Conservation (phyloP, 257 asterid genomes). For the Oldenlandia corymbosa region DNA sequence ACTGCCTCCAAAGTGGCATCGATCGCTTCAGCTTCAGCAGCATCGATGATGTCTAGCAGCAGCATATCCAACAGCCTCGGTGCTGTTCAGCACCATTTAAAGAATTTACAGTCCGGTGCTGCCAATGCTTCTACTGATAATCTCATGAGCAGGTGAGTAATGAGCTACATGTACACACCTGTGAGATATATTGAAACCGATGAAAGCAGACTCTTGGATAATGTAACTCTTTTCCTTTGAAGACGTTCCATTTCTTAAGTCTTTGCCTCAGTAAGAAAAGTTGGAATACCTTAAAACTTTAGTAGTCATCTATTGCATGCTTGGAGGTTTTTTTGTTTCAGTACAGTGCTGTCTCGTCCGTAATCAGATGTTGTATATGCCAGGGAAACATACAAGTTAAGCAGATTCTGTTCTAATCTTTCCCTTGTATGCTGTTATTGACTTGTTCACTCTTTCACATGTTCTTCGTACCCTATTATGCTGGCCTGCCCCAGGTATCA, state of each 20-base stretch:
- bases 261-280: background rate
- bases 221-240: background rate
- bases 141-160: constrained; percentile 39
- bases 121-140: constrained; percentile 32
- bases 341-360: no score
- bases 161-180: no score
- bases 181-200: no score
- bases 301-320: background rate
- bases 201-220: no score
- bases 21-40: constrained; percentile 45
- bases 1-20: constrained; percentile 52
- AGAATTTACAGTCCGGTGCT: constrained; percentile 33
- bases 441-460: background rate
- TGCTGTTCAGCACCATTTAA: constrained; percentile 45
- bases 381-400: no score
- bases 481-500: background rate
- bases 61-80: constrained; percentile 37
- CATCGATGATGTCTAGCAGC: constrained; percentile 46
- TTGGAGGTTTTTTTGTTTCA: no score
- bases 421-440: background rate
- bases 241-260: background rate
- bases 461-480: background rate
- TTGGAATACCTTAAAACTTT: background rate
- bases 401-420: no score
- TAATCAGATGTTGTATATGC: no score